Conservation (phyloP, 257 asterid genomes). For the Gentiana straminea region DNA sequence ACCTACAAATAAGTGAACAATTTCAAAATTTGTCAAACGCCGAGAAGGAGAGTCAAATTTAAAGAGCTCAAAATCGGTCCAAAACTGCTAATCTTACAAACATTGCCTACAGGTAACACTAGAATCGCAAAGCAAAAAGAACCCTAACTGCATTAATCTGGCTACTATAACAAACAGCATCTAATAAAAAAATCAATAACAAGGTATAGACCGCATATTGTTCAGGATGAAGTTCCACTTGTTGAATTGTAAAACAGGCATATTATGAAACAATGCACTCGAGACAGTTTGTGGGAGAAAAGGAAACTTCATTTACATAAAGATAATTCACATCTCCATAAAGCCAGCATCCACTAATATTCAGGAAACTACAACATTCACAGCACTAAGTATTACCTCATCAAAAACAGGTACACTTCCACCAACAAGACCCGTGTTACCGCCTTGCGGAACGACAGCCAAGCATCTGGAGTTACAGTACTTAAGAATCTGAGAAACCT, state of each 20-base stretch:
- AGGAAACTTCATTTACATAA: no score
- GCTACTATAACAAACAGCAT: background rate
- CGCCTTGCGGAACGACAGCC: conserved; percentile 99
- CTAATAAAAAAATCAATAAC: no score
- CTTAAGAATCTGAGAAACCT: conserved; percentile 86
- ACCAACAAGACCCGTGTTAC: conserved; percentile 98
- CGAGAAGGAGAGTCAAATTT: background rate
- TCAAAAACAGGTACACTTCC: conserved; percentile 96
- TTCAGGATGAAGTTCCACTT: background rate
- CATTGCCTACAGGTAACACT: no score
- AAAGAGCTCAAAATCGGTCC: no score
- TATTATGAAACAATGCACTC: no score
- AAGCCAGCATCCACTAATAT: no score
- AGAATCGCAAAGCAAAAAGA: background rate
- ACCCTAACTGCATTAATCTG: background rate
- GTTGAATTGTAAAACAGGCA: background rate
- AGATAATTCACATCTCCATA: no score
- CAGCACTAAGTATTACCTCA: conserved; percentile 42
- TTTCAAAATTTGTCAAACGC: conserved; percentile 6
- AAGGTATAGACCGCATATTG: background rate
- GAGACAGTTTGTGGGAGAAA: no score
- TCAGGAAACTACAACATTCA: no score
- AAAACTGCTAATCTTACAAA: no score
- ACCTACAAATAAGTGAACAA: conserved; percentile 36
- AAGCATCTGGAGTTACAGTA: conserved; percentile 80